phyloP scores from a whole-genome alignment of 192 early-diverging fungal genomes.

The Backusella westeae region DNA sequence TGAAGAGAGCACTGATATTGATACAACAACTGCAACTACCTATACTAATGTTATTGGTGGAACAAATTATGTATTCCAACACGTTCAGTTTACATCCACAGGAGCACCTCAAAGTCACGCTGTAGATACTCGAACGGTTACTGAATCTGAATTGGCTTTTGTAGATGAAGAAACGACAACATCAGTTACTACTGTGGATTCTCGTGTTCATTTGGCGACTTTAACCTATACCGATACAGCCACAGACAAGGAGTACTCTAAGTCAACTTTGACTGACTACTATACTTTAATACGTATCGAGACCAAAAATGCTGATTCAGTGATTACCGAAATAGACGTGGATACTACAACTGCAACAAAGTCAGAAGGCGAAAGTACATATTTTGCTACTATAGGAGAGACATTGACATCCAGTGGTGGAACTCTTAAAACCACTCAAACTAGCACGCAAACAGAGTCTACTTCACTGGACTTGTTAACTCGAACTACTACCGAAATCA shows the following conservation, averaged over 20 bases:
- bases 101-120: neutral
- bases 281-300: neutral
- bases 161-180: neutral
- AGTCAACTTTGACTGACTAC: neutral
- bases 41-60: neutral
- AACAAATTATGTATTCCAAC: neutral
- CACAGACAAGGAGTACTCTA: neutral
- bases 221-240: neutral
- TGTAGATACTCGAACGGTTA: neutral
- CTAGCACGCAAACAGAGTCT: neutral
- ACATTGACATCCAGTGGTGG: neutral
- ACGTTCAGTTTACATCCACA: neutral
- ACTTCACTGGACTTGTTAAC: neutral
- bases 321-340: neutral
- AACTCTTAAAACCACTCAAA: neutral
- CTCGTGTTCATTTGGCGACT: neutral
- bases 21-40: neutral
- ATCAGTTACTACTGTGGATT: neutral
- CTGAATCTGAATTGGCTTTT: neutral
- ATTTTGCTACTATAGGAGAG: neutral
- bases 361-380: neutral
- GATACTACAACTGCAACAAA: neutral
- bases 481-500: neutral
- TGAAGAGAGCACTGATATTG: neutral
- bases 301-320: neutral